phyloP scores from a whole-genome alignment of 176 grass and related monocot genomes.

The Aegilops longissima region DNA sequence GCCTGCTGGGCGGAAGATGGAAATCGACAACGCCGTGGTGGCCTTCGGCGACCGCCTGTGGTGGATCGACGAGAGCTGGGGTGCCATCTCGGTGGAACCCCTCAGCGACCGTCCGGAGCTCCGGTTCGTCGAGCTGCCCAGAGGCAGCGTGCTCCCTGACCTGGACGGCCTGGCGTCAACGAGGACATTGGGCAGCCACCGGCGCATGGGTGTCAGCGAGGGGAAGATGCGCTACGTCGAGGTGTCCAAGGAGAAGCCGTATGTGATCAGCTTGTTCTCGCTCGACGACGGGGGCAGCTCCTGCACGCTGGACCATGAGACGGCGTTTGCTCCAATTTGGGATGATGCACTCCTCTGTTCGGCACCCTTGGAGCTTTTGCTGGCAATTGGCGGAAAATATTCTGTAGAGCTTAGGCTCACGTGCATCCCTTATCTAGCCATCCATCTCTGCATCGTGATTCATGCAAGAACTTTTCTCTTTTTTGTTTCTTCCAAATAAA shows the following conservation, averaged over 20 bases:
- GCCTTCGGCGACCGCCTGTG: slow-evolving; percentile 23
- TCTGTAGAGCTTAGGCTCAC: too few species aligned
- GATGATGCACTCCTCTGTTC: neutral
- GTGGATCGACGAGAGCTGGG: slow-evolving; percentile 25
- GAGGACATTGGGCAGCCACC: neutral
- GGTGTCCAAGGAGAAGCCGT: slow-evolving; percentile 8
- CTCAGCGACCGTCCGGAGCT: slow-evolving; percentile 17
- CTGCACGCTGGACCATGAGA: slow-evolving; percentile 22
- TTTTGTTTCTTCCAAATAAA: too few species aligned
- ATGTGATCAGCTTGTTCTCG: neutral
- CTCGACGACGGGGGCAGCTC: neutral
- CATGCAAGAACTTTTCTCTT: too few species aligned
- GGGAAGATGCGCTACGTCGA: slow-evolving; percentile 26
- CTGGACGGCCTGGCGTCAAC: neutral
- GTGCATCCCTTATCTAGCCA: too few species aligned
- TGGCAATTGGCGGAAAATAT: too few species aligned
- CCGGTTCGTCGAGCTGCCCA: neutral
- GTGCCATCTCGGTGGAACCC: slow-evolving; percentile 6
- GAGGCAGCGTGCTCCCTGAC: neutral
- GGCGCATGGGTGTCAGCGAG: slow-evolving; percentile 23
- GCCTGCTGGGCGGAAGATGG: neutral
- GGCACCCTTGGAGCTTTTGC: neutral
- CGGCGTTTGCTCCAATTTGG: neutral
- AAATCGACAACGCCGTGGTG: neutral
- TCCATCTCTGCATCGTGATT: too few species aligned